These are phyloP conservation scores for Apophysomyces variabilis DNA, from an alignment of 371 early-diverging fungal genomes.

Conservation along the genomic window DNA sequence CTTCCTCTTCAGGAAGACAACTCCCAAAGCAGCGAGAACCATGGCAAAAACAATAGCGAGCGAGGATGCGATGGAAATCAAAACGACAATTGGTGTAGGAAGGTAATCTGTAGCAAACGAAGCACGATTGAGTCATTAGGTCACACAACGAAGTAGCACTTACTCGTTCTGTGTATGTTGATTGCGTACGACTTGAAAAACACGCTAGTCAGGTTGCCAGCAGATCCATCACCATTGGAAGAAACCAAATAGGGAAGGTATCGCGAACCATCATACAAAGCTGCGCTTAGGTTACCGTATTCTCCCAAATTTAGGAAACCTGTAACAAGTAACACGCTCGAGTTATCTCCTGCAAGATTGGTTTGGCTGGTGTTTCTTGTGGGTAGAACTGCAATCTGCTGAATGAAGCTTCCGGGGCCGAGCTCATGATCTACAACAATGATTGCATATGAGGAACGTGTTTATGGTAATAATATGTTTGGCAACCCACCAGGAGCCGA, in stretches of 20 bases:
- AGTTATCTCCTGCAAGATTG: conserved; percentile 13
- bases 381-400: conserved; percentile 30
- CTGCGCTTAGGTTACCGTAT: conserved; percentile 59
- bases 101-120: conserved; percentile 36
- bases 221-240: conserved; percentile 45
- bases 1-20: conserved; percentile 39
- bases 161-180: conserved; percentile 16
- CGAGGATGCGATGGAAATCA: conserved; percentile 71
- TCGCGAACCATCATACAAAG: conserved; percentile 63
- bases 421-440: conserved; percentile 20
- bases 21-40: conserved; percentile 60
- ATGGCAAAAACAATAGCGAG: conserved; percentile 71
- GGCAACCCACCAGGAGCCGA: conserved; percentile 13
- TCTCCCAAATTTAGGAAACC: conserved; percentile 54
- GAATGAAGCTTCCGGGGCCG: conserved; percentile 40
- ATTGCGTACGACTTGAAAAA: conserved; percentile 47
- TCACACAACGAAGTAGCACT: conserved; percentile 7
- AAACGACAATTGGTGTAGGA: conserved; percentile 65
- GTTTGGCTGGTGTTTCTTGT: conserved; percentile 14
- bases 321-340: conserved; percentile 44
- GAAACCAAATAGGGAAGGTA: conserved; percentile 74
- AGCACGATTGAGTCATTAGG: conserved; percentile 1
- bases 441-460: not conserved
- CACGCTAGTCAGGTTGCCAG: conserved; percentile 45
- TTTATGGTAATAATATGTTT: not conserved